phyloP scores from a whole-genome alignment of 805 yeast genomes.

The Kazachstania viticola region DNA sequence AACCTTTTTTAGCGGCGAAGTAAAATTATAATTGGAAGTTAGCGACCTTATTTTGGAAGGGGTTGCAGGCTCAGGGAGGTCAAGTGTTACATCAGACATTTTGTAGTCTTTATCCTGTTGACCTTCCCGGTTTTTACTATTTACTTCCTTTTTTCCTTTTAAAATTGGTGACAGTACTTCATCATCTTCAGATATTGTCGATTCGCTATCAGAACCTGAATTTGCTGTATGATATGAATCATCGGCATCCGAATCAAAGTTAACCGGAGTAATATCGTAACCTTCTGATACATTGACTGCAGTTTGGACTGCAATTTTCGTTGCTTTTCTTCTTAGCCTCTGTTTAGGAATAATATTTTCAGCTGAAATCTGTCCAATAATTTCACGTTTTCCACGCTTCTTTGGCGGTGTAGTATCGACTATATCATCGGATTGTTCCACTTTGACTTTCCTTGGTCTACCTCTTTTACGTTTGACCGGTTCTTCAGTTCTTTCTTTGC shows the following conservation, averaged over 20 bases:
- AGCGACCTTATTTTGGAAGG: conserved; percentile 17
- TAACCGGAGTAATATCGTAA: too few relatives aligned
- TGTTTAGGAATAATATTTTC: conserved; percentile 32
- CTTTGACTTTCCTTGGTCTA: conserved; percentile 9
- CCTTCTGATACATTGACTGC: too few relatives aligned
- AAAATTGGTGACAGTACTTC: too few relatives aligned
- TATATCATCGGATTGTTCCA: conserved; percentile 1
- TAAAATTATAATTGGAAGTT: conserved; percentile 25
- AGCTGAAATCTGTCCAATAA: conserved; percentile 1
- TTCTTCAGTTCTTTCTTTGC: not conserved
- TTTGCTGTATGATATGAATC: too few relatives aligned
- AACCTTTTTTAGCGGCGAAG: conserved; percentile 26
- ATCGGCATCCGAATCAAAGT: too few relatives aligned
- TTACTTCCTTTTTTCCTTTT: too few relatives aligned
- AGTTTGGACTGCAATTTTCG: too few relatives aligned
- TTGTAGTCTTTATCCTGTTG: too few relatives aligned
- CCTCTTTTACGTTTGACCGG: conserved; percentile 7
- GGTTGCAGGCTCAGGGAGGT: not conserved
- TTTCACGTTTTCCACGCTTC: not conserved
- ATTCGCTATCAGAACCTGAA: too few relatives aligned
- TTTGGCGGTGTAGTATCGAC: not conserved
- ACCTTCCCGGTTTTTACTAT: too few relatives aligned
- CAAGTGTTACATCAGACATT: too few relatives aligned
- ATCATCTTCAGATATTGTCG: too few relatives aligned
- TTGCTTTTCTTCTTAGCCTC: conserved; percentile 4